These are phyloP conservation scores for Quercus alba DNA, from an alignment of 306 rosid species.

Conservation along the genomic window DNA sequence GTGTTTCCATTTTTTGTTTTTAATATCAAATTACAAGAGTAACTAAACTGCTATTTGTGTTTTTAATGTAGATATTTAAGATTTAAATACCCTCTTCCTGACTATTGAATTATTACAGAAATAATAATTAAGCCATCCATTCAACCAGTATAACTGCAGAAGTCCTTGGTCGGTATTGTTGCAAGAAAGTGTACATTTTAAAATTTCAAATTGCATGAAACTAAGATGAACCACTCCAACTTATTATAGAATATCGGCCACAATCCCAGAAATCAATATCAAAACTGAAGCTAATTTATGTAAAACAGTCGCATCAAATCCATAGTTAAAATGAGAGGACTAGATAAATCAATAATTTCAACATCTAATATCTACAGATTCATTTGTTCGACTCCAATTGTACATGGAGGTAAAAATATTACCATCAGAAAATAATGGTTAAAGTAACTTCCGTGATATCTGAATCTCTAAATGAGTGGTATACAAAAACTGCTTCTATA, in stretches of 20 bases:
- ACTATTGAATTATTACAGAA: no score
- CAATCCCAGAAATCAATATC: not conserved
- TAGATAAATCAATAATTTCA: constrained; percentile 3
- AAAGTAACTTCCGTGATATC: constrained; percentile 24
- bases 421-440: constrained; percentile 16
- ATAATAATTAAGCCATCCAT: no score
- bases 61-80: no score
- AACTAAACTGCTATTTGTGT: no score
- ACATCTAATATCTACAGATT: constrained; percentile 24
- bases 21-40: no score
- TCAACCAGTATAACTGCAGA: no score
- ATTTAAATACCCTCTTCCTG: no score
- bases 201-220: no score
- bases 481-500: constrained; percentile 42
- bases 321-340: constrained; percentile 5
- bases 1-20: no score
- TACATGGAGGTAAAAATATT: constrained; percentile 7
- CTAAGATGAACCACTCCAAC: no score
- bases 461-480: constrained; percentile 33
- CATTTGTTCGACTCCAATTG: constrained; percentile 10
- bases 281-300: not conserved
- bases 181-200: no score
- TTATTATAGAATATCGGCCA: not conserved
- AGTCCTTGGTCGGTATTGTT: no score
- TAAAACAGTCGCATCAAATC: constrained; percentile 12